A percentile compares a stretch with the other conserved stretches of the same genome.
phyloP scores from a whole-genome alignment of 2,329 filamentous ascomycete genomes.

The Bipolaris gigantea region DNA sequence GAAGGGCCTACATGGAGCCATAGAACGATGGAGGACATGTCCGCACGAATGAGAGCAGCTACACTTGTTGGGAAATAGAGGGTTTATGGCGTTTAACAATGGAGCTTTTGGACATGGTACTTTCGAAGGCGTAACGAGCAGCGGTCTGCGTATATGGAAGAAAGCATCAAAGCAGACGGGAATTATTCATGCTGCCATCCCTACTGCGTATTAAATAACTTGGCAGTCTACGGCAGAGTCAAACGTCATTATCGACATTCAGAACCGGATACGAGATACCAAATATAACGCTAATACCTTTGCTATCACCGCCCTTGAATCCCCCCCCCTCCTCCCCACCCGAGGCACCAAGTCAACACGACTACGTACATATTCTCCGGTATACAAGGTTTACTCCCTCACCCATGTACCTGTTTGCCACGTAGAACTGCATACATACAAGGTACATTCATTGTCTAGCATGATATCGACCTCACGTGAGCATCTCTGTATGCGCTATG shows the following conservation, averaged over 20 bases:
- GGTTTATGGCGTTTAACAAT: not conserved
- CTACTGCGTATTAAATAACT: too few species aligned
- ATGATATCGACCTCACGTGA: constrained; percentile 4
- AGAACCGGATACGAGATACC: not conserved
- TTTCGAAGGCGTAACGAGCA: not conserved
- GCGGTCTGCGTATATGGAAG: not conserved
- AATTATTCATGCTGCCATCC: not conserved
- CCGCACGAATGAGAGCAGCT: not conserved
- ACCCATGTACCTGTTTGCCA: not conserved
- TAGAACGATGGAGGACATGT: constrained; percentile 5
- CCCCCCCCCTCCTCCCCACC: too few species aligned
- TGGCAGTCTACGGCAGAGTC: not conserved
- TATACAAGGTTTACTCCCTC: too few species aligned
- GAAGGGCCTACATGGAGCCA: constrained; percentile 28
- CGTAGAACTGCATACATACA: not conserved
- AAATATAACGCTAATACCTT: not conserved
- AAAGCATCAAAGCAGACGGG: not conserved
- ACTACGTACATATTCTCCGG: too few species aligned
- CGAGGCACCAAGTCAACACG: too few species aligned
- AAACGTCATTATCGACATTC: not conserved
- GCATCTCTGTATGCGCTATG: constrained; percentile 4
- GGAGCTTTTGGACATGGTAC: not conserved
- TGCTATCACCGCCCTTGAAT: too few species aligned
- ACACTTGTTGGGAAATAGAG: not conserved
- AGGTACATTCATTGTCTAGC: not conserved